Conservation (phyloP, 345 rosid species). For the Ceriops decandra region DNA sequence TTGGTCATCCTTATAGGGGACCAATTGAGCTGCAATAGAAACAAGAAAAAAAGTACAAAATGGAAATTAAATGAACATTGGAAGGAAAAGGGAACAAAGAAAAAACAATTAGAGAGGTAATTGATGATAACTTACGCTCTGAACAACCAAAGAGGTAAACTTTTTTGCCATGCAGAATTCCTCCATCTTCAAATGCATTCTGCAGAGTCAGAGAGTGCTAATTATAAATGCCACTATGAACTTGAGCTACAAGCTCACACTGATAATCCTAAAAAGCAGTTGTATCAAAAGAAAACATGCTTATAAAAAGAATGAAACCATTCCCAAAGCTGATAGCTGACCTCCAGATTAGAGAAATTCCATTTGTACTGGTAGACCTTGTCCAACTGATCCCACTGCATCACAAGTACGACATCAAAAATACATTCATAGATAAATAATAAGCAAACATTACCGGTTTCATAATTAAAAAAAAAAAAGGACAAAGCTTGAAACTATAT, state of each 20-base stretch:
- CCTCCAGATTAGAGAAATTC: slow-evolving; percentile 87
- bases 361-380: slow-evolving; percentile 62
- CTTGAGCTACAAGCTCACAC: background rate
- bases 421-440: slow-evolving; percentile 13
- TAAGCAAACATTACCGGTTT: background rate
- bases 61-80: background rate
- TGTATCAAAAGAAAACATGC: slow-evolving; percentile 8
- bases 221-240: slow-evolving; percentile 13
- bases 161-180: slow-evolving; percentile 62
- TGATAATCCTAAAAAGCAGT: background rate
- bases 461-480: background rate
- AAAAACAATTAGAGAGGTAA: background rate
- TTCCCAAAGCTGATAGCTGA: slow-evolving; percentile 33
- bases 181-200: slow-evolving; percentile 91
- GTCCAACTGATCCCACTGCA: slow-evolving; percentile 95
- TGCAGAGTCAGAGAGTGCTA: slow-evolving; percentile 22
- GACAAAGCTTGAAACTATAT: background rate
- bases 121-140: slow-evolving; percentile 63
- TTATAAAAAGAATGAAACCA: background rate
- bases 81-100: background rate
- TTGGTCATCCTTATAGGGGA: slow-evolving; percentile 46
- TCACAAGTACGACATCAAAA: slow-evolving; percentile 1
- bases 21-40: slow-evolving; percentile 79
- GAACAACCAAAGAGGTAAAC: slow-evolving; percentile 84
- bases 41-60: background rate